Evolutionary conservation across 306 rosid genomes (phyloP).

Genomic region (Pachyrhizus erosus): DNA sequence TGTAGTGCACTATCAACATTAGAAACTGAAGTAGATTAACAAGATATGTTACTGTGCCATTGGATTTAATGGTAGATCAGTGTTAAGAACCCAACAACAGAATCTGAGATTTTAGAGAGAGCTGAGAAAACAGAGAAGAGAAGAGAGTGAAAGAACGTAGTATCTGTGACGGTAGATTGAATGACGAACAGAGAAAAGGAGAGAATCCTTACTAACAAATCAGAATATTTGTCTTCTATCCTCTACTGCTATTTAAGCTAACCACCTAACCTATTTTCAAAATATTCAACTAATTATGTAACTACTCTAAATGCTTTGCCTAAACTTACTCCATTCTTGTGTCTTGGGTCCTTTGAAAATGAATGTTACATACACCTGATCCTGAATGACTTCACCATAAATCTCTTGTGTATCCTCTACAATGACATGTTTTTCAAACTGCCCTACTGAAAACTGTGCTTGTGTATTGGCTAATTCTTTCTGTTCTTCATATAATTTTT

Average conservation of each 20-base stretch:
- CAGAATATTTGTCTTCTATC: no score
- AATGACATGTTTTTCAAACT: no score
- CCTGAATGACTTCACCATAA: background rate
- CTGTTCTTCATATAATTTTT: background rate
- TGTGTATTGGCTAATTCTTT: background rate
- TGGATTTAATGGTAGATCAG: slow-evolving; percentile 10
- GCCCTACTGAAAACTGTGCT: background rate
- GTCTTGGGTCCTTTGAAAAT: background rate
- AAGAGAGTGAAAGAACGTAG: background rate
- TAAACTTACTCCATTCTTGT: background rate
- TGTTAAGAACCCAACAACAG: background rate
- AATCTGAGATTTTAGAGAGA: background rate
- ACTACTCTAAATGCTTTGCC: background rate
- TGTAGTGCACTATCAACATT: background rate
- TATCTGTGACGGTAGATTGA: slow-evolving; percentile 4
- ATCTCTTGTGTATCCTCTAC: background rate
- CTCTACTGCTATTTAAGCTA: no score
- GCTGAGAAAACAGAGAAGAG: background rate
- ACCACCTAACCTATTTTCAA: no score
- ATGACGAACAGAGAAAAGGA: background rate
- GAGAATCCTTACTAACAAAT: no score
- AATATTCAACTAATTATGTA: no score
- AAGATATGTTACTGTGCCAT: background rate
- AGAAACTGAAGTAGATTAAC: slow-evolving; percentile 9
- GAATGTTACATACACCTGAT: background rate